Evolutionary conservation across 1,284 basidiomycete genomes (phyloP), one percentile per base, ranked within the genome.

Genomic region (Tilletia caries): DNA sequence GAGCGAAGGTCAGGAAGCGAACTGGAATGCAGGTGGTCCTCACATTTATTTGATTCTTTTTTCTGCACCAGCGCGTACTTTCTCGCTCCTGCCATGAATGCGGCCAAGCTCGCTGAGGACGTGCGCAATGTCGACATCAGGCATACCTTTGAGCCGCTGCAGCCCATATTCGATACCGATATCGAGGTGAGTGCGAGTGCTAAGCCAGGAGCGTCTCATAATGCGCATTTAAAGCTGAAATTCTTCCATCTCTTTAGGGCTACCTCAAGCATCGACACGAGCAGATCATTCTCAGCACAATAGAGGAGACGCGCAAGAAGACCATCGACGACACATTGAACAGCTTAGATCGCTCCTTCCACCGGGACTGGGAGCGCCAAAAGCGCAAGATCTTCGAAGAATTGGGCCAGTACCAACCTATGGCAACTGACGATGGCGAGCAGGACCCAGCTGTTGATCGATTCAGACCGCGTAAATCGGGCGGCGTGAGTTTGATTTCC

Each of bases 321-420:
- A 95, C 93, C 0, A 89, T 93, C 75, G 88, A 91, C 71, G 90
- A 92, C 74, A 95, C 95, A 77, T 92, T 94, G 79, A 87, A 88
- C 43, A 88, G 89, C 48, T 85, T 95, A 52, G 91, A 93, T 78
- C 88, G 90, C 58, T 87, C 90, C 44, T 89, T 90, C 76, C 87
- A 89, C 72, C 87, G 88, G 65, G 91, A 94, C 76, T 97, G 94
- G 94, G 92, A 95, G 79, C 88, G 88, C 25, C 91, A 92, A 80
- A 95, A 95, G 86, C 90, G 90, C 77, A 88, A 90, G 65, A 89
- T 96, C 18, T 92, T 95, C 75, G 94, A 96, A 81, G 92, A 96
- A 83, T 87, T 96, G 5, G 92, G 91, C 15, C 79, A 81, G 60
- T 79, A 83, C 67, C 75, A 76, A 66, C 70, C 71, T 13, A 62